Conservation (phyloP, 2,329 filamentous ascomycete genomes). For the Diaporthe longicolla region DNA sequence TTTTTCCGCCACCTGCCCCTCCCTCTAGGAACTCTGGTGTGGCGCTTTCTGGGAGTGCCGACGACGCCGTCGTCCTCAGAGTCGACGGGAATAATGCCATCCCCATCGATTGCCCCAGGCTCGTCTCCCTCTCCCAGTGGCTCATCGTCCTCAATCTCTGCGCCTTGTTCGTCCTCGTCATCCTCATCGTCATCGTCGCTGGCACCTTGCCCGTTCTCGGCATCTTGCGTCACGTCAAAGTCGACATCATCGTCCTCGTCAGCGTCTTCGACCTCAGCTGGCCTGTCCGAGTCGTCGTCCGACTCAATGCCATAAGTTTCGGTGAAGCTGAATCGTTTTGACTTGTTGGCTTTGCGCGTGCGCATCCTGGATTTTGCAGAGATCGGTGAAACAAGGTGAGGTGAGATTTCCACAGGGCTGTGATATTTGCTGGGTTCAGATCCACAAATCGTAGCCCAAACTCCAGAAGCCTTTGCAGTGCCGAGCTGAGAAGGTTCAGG, state of each 20-base stretch:
- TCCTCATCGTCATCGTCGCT: constrained; percentile 20
- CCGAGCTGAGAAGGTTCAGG: constrained; percentile 4
- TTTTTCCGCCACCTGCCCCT: constrained; percentile 35
- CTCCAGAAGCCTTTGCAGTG: neutral
- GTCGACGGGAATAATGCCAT: constrained; percentile 17
- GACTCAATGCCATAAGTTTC: constrained; percentile 34
- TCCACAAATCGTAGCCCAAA: constrained; percentile 5
- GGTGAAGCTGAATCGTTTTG: constrained; percentile 38
- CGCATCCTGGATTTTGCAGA: constrained; percentile 30
- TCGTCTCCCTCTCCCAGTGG: neutral
- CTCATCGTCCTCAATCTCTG: neutral
- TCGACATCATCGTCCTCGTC: constrained; percentile 37
- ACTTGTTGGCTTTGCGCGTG: constrained; percentile 41
- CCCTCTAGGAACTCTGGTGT: constrained; percentile 17
- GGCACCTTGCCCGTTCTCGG: constrained; percentile 17
- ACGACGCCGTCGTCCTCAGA: constrained; percentile 18
- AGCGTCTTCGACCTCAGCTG: neutral
- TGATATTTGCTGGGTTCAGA: neutral
- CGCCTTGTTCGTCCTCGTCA: constrained; percentile 1
- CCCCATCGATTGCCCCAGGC: constrained; percentile 9
- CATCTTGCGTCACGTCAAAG: constrained; percentile 16
- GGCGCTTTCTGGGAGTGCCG: neutral
- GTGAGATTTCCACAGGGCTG: neutral
- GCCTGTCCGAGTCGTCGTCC: constrained; percentile 34
- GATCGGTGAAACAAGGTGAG: neutral